Evolutionary conservation across 2,329 filamentous ascomycete species (phyloP).

Genomic region (Torrubiella hemipterigena): DNA sequence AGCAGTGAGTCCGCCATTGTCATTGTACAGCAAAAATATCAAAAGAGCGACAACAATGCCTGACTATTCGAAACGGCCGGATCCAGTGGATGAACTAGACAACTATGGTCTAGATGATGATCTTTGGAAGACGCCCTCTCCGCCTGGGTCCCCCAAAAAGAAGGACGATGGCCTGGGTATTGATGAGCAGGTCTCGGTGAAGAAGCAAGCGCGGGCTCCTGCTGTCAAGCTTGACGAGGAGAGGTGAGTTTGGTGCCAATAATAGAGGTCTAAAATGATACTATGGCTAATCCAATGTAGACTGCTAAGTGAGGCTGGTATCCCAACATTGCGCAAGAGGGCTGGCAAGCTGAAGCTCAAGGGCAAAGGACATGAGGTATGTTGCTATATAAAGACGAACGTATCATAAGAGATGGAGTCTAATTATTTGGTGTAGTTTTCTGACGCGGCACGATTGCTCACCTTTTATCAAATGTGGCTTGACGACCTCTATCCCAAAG

Average conservation of each 20-base stretch:
- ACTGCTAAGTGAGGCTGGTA: constrained; percentile 70
- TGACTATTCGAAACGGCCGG: too few species aligned
- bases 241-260: constrained; percentile 30
- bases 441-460: constrained; percentile 69
- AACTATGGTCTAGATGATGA: constrained; percentile 68
- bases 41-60: too few species aligned
- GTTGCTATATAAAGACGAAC: constrained; percentile 1
- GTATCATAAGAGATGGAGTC: neutral
- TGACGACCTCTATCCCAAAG: constrained; percentile 88
- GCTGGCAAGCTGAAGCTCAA: constrained; percentile 67
- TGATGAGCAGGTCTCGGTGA: constrained; percentile 75
- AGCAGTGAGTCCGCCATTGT: too few species aligned
- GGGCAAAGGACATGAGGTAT: constrained; percentile 85
- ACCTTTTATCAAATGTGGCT: constrained; percentile 95
- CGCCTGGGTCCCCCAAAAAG: constrained; percentile 35
- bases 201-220: constrained; percentile 59
- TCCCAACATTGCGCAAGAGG: constrained; percentile 66
- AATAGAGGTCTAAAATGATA: neutral
- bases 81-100: constrained; percentile 64
- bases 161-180: constrained; percentile 54
- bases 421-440: constrained; percentile 44
- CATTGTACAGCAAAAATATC: too few species aligned
- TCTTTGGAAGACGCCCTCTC: too few species aligned
- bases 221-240: constrained; percentile 79
- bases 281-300: constrained; percentile 25